Conservation (phyloP, 768 basidiomycete species). For the Hirschioporus abietinus region DNA sequence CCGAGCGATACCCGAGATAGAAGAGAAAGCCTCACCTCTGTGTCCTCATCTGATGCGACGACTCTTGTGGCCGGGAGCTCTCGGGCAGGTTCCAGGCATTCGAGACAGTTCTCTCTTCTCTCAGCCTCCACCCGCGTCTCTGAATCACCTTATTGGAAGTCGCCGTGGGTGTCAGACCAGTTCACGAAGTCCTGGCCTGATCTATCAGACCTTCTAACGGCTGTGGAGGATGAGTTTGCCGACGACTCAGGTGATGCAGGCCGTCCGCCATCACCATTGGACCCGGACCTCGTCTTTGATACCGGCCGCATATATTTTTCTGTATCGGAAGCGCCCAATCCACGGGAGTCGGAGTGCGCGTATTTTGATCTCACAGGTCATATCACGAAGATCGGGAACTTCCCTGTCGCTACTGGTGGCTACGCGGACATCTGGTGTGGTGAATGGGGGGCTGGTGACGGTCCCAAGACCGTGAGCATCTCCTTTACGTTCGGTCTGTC, state of each 20-base stretch:
- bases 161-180: not conserved
- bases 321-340: not conserved
- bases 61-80: not conserved
- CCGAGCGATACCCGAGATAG: not conserved
- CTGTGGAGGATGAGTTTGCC: not conserved
- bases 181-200: not conserved
- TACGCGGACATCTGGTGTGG: constrained; percentile 12
- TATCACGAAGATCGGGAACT: constrained; percentile 7
- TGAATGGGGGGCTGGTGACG: constrained; percentile 5
- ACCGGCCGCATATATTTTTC: not conserved
- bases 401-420: constrained; percentile 9
- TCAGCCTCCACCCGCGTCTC: not conserved
- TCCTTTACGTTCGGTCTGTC: not conserved
- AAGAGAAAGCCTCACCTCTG: not conserved
- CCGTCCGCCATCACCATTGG: not conserved
- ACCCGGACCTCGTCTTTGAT: not conserved
- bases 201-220: not conserved
- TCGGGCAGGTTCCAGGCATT: not conserved
- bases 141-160: not conserved
- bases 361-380: constrained; percentile 10
- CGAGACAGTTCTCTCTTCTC: not conserved
- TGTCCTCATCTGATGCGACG: not conserved
- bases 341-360: not conserved
- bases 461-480: not conserved
- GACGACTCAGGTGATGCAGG: not conserved